These are phyloP conservation scores for Paxillus involutus DNA, from an alignment of 768 basidiomycete species.

Conservation along the genomic window DNA sequence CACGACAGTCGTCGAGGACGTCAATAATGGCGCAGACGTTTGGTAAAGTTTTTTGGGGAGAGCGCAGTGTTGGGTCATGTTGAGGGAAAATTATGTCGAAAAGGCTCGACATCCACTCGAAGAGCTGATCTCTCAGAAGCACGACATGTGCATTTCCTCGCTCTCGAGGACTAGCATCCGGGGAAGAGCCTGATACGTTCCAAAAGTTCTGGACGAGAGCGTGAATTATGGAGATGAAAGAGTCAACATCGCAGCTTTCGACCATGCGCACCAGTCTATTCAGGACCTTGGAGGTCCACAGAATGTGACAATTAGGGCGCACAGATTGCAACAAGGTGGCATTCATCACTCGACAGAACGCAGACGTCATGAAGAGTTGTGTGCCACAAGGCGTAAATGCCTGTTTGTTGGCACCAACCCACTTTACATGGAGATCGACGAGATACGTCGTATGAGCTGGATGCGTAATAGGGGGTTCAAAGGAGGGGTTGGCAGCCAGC, in stretches of 20 bases:
- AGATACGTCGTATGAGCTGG: conserved; percentile 49
- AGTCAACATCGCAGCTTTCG: conserved; percentile 29
- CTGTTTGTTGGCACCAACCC: conserved; percentile 26
- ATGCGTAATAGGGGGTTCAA: conserved; percentile 37
- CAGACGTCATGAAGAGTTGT: conserved; percentile 25
- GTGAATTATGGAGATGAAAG: conserved; percentile 31
- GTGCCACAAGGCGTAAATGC: not conserved
- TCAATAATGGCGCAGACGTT: conserved; percentile 17
- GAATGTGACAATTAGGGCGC: conserved; percentile 31
- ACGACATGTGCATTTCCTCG: not conserved
- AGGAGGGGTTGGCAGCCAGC: conserved; percentile 20
- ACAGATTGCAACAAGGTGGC: conserved; percentile 18
- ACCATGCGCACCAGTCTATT: conserved; percentile 35
- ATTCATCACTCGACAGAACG: conserved; percentile 25
- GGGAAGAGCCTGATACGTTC: not conserved
- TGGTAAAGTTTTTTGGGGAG: not conserved
- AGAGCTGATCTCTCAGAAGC: conserved; percentile 19
- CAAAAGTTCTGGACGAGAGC: conserved; percentile 27
- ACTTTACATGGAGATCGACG: conserved; percentile 41
- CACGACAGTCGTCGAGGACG: conserved; percentile 25
- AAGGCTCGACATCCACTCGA: conserved; percentile 19
- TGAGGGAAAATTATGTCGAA: conserved; percentile 21
- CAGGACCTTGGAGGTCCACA: conserved; percentile 46
- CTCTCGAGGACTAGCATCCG: not conserved
- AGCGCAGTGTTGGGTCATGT: not conserved